Evolutionary conservation across 768 basidiomycete species (phyloP).

Genomic region (Aureoboletus auriporus): DNA sequence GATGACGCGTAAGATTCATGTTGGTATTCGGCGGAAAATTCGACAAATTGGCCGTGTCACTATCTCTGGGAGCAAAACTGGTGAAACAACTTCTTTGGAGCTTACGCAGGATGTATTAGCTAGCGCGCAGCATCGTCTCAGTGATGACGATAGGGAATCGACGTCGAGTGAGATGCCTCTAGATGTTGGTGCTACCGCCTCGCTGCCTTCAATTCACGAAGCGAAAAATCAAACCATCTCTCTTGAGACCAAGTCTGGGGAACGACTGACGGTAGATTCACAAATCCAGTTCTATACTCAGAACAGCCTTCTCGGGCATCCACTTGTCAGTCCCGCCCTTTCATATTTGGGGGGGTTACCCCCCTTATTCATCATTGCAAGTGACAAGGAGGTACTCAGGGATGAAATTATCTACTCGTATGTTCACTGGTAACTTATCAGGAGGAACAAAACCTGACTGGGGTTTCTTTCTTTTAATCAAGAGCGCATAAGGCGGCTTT

Average conservation of each 20-base stretch:
- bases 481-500: constrained; percentile 91
- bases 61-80: constrained; percentile 10
- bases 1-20: constrained; percentile 53
- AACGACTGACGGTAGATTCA: constrained; percentile 49
- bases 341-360: constrained; percentile 88
- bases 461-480: not conserved
- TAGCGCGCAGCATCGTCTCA: constrained; percentile 8
- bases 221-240: constrained; percentile 42
- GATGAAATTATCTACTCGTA: constrained; percentile 90
- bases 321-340: constrained; percentile 76
- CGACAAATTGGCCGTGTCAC: constrained; percentile 49
- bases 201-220: constrained; percentile 37
- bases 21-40: constrained; percentile 55
- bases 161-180: constrained; percentile 34
- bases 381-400: constrained; percentile 87
- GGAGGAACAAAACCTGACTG: not conserved
- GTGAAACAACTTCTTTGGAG: constrained; percentile 1
- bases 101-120: constrained; percentile 4
- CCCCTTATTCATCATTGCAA: constrained; percentile 78
- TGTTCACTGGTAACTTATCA: constrained; percentile 23
- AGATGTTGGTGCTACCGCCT: constrained; percentile 46
- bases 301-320: constrained; percentile 74
- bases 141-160: constrained; percentile 4
- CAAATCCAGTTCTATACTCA: constrained; percentile 87
- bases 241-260: constrained; percentile 45